These are phyloP conservation scores for Eremochloa ophiuroides DNA, from an alignment of 176 grass and related monocot genomes.

Conservation along the genomic window DNA sequence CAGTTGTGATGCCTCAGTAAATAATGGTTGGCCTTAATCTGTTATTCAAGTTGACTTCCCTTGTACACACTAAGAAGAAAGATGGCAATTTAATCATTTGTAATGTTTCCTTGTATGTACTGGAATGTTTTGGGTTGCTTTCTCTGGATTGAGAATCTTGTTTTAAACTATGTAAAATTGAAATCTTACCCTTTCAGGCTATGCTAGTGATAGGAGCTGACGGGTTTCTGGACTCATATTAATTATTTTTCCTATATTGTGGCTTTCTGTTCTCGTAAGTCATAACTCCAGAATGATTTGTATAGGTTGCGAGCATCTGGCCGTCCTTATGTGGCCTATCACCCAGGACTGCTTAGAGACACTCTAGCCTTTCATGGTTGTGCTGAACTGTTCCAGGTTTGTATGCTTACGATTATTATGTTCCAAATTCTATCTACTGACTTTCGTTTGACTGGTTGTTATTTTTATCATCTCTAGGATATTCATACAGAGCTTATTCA, in stretches of 20 bases:
- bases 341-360: constrained; percentile 84
- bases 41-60: constrained; percentile 1
- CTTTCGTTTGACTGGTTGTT: constrained; percentile 32
- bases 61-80: constrained; percentile 20
- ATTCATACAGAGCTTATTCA: constrained; percentile 96
- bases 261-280: constrained; percentile 1
- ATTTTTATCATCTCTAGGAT: constrained; percentile 59
- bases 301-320: constrained; percentile 78
- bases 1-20: background rate
- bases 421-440: constrained; percentile 8
- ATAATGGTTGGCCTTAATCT: background rate
- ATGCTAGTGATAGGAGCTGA: constrained; percentile 2
- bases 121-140: background rate
- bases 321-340: constrained; percentile 77
- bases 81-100: background rate
- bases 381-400: constrained; percentile 95
- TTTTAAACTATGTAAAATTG: background rate
- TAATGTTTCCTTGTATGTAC: background rate
- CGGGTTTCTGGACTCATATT: background rate
- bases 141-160: background rate
- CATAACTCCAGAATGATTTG: constrained; percentile 1
- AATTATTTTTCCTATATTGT: background rate
- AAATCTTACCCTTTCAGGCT: constrained; percentile 5
- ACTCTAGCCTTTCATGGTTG: constrained; percentile 98
- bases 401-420: constrained; percentile 18